A percentile compares a stretch with the other conserved stretches of the same genome.
These are phyloP conservation scores for Chlorella sp. DNA, from an alignment of 139 green algal genomes.

Conservation along the genomic window DNA sequence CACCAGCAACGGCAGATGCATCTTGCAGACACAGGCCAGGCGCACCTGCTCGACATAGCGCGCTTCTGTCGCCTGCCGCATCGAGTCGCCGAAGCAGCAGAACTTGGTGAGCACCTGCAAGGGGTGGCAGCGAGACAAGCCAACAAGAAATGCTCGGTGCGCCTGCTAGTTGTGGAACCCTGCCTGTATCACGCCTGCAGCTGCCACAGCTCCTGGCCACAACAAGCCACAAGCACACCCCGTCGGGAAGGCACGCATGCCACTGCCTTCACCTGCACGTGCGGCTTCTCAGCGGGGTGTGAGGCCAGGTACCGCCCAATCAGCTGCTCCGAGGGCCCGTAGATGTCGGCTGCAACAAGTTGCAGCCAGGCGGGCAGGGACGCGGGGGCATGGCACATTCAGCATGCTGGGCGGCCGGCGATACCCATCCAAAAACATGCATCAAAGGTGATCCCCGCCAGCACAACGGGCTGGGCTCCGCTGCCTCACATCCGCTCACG, in stretches of 20 bases:
- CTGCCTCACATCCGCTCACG: too few relatives aligned
- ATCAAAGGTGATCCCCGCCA: too few relatives aligned
- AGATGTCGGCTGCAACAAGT: conserved; percentile 65
- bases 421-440: too few relatives aligned
- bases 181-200: too few relatives aligned
- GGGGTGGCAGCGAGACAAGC: not conserved
- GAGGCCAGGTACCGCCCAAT: conserved; percentile 73
- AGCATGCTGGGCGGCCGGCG: too few relatives aligned
- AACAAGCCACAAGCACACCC: too few relatives aligned
- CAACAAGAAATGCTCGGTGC: not conserved
- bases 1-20: too few relatives aligned
- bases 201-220: too few relatives aligned
- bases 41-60: conserved; percentile 43
- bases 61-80: conserved; percentile 39
- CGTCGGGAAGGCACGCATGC: too few relatives aligned
- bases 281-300: not conserved
- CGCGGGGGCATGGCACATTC: not conserved
- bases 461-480: too few relatives aligned
- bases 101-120: conserved; percentile 84
- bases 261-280: not conserved
- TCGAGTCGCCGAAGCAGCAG: conserved; percentile 72
- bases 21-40: too few relatives aligned
- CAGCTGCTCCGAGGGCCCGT: conserved; percentile 82
- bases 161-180: too few relatives aligned
- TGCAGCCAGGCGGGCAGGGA: not conserved